Evolutionary conservation across 2,329 filamentous ascomycete species (phyloP), one percentile per base, ranked within the genome.

Genomic region (Fusarium siculi): DNA sequence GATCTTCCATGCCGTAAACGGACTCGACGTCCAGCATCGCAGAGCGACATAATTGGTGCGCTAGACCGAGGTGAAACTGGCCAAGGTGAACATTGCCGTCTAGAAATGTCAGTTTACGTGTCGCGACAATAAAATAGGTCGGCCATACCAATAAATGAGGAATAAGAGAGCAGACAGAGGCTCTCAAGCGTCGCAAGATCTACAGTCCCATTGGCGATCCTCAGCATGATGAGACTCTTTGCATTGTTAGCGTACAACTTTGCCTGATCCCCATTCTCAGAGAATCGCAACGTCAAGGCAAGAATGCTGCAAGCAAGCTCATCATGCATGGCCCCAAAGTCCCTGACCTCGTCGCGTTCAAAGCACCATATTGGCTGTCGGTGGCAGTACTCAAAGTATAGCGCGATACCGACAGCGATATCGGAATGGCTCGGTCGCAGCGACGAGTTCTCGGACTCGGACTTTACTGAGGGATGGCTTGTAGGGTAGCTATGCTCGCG

Each of bases 191-290:
- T 88, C 21, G 82, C 79, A 5, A 88, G 76, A 56, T 85, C 84
- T 5, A 88, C 86, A 0, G 84, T 83, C 5, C 86, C 86, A 64
- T 86, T 86, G 2, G 86, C 85, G 40, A 88, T 84, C 25, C 85
- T 84, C 9, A 86, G 80, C 85, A 87, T 87, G 70, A 80, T 82
- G 71, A 81, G 76, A 62, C 76, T 84, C 78, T 78, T 84, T 44
- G 82, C 86, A 77, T 79, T 82, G 54, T 82, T 82, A 46, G 79
- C 78, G 44, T 83, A 82, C 9, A 80, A 59, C 62, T 80, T 80
- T 18, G 79, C 58, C 50, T 81, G 79, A 15, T 82, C 78, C 10
- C 78, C 70, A 43, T 77, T 81, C 4, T 82, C 78, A 6, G 81
- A 81, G 70, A 83, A 85, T 23, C 83, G 81, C 55, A 81, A 77